Conservation (phyloP, 208 protist species). For the Naegleria fowleri region DNA sequence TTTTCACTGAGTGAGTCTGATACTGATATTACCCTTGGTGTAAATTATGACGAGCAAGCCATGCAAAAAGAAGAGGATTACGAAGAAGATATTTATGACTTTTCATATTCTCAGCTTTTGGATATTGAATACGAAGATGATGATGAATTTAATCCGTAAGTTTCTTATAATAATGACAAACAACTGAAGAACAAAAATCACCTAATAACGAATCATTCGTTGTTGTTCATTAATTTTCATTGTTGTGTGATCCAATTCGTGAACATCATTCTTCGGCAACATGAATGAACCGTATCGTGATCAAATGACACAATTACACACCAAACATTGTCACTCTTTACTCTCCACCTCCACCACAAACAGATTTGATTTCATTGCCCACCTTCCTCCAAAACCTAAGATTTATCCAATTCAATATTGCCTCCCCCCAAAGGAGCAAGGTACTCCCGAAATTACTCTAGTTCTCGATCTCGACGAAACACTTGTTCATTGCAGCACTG, state of each 20-base stretch:
- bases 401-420: neutral
- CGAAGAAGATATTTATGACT: constrained; percentile 18
- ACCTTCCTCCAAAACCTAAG: neutral
- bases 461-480: constrained; percentile 44
- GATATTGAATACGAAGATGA: constrained; percentile 28
- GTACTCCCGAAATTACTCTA: constrained; percentile 9
- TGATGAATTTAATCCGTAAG: constrained; percentile 23
- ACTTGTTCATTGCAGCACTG: constrained; percentile 39
- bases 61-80: constrained; percentile 6
- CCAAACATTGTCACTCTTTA: neutral
- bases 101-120: neutral
- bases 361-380: neutral
- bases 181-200: too few relatives aligned
- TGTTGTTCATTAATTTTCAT: neutral
- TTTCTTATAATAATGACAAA: neutral
- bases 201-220: neutral
- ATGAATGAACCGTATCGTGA: neutral
- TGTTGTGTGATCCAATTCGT: neutral
- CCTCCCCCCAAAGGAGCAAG: neutral
- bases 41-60: neutral
- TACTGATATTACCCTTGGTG: neutral
- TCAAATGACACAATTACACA: neutral
- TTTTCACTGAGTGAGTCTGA: neutral
- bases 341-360: neutral
- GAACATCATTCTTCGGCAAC: neutral